A percentile compares a stretch with the other conserved stretches of the same genome.
Evolutionary conservation across 1,139 yeast species (phyloP).

Genomic region (Kodamaea ohmeri): DNA sequence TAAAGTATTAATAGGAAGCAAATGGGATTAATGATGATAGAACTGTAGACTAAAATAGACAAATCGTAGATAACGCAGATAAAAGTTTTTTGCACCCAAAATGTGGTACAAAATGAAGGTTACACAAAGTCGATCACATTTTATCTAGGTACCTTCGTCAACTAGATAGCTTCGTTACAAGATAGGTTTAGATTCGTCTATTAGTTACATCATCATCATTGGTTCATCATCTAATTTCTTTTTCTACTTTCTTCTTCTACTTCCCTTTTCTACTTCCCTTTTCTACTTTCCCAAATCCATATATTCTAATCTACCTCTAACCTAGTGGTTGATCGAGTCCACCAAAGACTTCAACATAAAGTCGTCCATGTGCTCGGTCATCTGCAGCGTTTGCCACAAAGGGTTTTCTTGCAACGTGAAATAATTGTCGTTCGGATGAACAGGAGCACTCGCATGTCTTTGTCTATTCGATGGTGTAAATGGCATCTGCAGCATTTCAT

Average conservation of each 20-base stretch:
- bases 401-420: not conserved
- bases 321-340: constrained; percentile 37
- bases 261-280: not conserved
- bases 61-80: too few relatives aligned
- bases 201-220: too few relatives aligned
- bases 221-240: too few relatives aligned
- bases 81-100: too few relatives aligned
- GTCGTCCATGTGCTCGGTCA: constrained; percentile 24
- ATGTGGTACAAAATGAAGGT: too few relatives aligned
- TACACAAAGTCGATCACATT: too few relatives aligned
- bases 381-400: not conserved
- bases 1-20: not conserved
- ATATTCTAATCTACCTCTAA: constrained; percentile 6
- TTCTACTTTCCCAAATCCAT: constrained; percentile 3
- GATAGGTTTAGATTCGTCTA: too few relatives aligned
- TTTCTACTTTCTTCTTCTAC: not conserved
- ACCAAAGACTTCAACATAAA: constrained; percentile 44
- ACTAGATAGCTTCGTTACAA: too few relatives aligned
- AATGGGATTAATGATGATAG: not conserved
- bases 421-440: constrained; percentile 1
- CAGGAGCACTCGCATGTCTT: constrained; percentile 2
- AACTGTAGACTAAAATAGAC: too few relatives aligned
- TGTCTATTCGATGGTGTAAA: not conserved
- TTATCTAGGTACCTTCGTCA: too few relatives aligned
- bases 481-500: constrained; percentile 4